These are phyloP conservation scores for Sporothrix schenckii DNA, from an alignment of 2,329 filamentous ascomycete genomes.

Conservation along the genomic window DNA sequence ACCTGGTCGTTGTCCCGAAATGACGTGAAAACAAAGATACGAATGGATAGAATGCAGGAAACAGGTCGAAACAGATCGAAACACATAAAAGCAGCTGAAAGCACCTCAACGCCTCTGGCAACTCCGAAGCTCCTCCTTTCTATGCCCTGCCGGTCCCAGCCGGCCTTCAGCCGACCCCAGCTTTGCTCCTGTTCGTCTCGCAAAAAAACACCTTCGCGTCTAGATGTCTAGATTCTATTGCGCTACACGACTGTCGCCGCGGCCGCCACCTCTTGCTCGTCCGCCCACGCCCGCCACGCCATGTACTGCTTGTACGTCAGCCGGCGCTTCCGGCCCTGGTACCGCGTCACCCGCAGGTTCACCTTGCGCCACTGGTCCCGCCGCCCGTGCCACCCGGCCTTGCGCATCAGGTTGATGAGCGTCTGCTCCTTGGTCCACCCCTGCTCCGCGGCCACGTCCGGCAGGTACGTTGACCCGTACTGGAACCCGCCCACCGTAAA, in stretches of 20 bases:
- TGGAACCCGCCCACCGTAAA: constrained; percentile 74
- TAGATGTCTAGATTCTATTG: constrained; percentile 5
- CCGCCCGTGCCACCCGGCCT: constrained; percentile 89
- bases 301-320: constrained; percentile 74
- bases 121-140: constrained; percentile 6
- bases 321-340: constrained; percentile 79
- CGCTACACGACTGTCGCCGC: neutral
- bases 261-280: neutral
- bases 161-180: neutral
- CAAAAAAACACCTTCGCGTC: neutral
- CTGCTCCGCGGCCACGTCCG: constrained; percentile 88
- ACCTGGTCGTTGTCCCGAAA: neutral
- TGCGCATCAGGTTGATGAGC: constrained; percentile 84
- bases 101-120: neutral
- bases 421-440: constrained; percentile 95
- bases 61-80: neutral
- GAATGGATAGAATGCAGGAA: neutral
- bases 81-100: neutral
- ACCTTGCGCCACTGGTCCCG: constrained; percentile 78
- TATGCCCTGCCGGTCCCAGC: constrained; percentile 18
- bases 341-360: constrained; percentile 76
- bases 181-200: neutral
- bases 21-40: neutral
- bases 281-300: constrained; percentile 74
- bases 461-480: constrained; percentile 82